Percentiles rank a stretch among this genome's conserved stretches.
These are phyloP conservation scores for Naganishia sp. DNA, from an alignment of 1,284 basidiomycete species.

Conservation along the genomic window DNA sequence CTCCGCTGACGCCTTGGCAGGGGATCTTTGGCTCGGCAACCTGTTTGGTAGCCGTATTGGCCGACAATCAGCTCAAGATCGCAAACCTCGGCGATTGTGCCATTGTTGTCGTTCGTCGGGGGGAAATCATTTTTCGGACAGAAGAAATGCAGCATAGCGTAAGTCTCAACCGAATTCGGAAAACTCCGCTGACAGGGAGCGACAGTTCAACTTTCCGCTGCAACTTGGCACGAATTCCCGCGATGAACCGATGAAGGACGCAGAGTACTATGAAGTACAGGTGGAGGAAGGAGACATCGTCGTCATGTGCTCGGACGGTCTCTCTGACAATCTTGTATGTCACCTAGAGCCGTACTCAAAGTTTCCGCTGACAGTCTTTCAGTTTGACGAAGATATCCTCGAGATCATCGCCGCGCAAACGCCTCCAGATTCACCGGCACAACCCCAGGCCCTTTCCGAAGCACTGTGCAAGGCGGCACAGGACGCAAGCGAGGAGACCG, in stretches of 20 bases:
- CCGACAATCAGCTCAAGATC: slow-evolving; percentile 76
- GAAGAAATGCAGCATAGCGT: slow-evolving; percentile 91
- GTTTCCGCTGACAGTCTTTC: not conserved
- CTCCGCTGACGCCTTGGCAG: slow-evolving; percentile 37
- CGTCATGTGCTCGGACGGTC: slow-evolving; percentile 83
- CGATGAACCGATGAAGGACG: slow-evolving; percentile 69
- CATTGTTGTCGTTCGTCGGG: slow-evolving; percentile 77
- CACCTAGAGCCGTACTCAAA: not conserved
- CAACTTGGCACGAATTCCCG: slow-evolving; percentile 72
- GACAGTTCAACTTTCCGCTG: slow-evolving; percentile 83
- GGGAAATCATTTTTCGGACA: slow-evolving; percentile 79
- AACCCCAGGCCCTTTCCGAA: slow-evolving; percentile 50
- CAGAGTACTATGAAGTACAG: slow-evolving; percentile 70
- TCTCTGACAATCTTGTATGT: slow-evolving; percentile 78
- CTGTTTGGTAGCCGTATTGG: slow-evolving; percentile 60
- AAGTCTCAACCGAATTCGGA: slow-evolving; percentile 43
- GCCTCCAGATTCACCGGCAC: slow-evolving; percentile 37
- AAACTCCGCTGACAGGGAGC: not conserved
- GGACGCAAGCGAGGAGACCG: slow-evolving; percentile 56
- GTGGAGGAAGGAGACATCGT: slow-evolving; percentile 85
- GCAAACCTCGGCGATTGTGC: slow-evolving; percentile 93
- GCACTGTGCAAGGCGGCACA: slow-evolving; percentile 58
- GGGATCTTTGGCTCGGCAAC: slow-evolving; percentile 61
- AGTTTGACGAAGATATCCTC: slow-evolving; percentile 89
- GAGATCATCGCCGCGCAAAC: slow-evolving; percentile 79